A percentile compares a stretch with the other conserved stretches of the same genome.
Conservation (phyloP, 1,284 basidiomycete genomes). For the Jaminaea rosea region DNA sequence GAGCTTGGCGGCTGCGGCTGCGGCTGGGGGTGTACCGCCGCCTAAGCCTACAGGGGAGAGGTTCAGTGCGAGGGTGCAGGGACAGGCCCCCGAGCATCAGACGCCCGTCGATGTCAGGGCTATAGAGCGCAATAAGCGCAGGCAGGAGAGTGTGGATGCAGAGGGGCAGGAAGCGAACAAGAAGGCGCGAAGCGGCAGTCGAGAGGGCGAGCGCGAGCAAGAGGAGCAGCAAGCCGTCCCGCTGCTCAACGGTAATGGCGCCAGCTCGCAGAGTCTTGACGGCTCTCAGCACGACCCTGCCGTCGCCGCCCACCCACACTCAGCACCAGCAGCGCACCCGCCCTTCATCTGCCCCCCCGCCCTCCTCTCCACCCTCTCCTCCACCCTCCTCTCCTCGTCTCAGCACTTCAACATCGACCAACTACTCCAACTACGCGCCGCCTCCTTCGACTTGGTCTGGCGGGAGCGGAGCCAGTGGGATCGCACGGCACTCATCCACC, state of each 20-base stretch:
- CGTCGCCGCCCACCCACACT: not conserved
- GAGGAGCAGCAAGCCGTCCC: not conserved
- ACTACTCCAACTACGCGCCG: conserved; percentile 83
- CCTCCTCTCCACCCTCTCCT: not conserved
- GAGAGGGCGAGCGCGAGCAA: not conserved
- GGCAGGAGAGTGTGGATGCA: conserved; percentile 23
- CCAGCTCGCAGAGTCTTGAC: not conserved
- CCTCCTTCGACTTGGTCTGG: conserved; percentile 72
- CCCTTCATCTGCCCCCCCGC: conserved; percentile 5
- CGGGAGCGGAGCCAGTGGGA: conserved; percentile 72
- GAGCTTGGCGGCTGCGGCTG: conserved; percentile 19
- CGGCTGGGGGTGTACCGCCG: conserved; percentile 38
- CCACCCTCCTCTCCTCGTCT: not conserved
- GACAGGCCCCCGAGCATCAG: conserved; percentile 57
- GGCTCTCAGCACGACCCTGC: not conserved
- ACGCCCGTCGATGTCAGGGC: conserved; percentile 17
- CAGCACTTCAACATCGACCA: conserved; percentile 59
- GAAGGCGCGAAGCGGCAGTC: not conserved
- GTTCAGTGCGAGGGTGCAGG: conserved; percentile 58
- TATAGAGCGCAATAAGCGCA: conserved; percentile 16
- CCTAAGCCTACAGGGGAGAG: conserved; percentile 25
- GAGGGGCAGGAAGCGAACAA: not conserved
- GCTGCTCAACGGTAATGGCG: not conserved
- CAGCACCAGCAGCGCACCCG: conserved; percentile 8
- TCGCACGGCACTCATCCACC: conserved; percentile 57